Percentiles rank a stretch among this genome's conserved stretches.
phyloP scores from a whole-genome alignment of 208 protist genomes.

The Acanthamoeba healyi region DNA sequence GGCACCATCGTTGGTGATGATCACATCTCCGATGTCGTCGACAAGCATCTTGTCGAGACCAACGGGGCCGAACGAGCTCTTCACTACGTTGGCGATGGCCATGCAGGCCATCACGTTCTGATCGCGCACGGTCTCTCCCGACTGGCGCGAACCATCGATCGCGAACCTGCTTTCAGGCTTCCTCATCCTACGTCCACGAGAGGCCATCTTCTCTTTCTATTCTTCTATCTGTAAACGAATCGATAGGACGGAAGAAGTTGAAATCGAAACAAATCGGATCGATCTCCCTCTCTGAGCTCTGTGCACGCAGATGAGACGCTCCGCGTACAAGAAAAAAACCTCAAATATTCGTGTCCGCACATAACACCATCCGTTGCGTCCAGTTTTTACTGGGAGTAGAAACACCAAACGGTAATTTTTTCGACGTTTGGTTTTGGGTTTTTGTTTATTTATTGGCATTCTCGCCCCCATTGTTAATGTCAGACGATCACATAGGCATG shows the following conservation, averaged over 20 bases:
- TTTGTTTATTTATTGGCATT: neutral
- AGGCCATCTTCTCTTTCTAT: neutral
- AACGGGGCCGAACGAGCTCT: slow-evolving; percentile 99
- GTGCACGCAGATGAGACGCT: too few species aligned
- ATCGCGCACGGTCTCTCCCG: slow-evolving; percentile 30
- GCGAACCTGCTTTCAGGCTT: slow-evolving; percentile 43
- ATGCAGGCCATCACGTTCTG: slow-evolving; percentile 95
- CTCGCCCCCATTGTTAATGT: neutral
- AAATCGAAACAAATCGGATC: too few species aligned
- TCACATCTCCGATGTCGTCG: slow-evolving; percentile 99
- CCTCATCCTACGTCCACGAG: slow-evolving; percentile 25
- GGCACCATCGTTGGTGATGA: slow-evolving; percentile 99
- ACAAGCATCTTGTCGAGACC: slow-evolving; percentile 99
- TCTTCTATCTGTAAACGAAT: neutral
- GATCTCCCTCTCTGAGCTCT: too few species aligned
- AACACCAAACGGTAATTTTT: too few species aligned
- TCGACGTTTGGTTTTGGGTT: neutral
- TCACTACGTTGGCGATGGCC: slow-evolving; percentile 99
- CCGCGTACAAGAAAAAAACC: too few species aligned
- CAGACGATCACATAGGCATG: slow-evolving; percentile 15
- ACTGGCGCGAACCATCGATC: slow-evolving; percentile 49
- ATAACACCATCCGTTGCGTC: too few species aligned
- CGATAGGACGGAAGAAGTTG: too few species aligned
- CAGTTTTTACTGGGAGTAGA: too few species aligned
- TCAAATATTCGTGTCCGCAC: too few species aligned